Evolutionary conservation across 1,284 basidiomycete genomes (phyloP).

Genomic region (Cutaneotrichosporon mucoides): DNA sequence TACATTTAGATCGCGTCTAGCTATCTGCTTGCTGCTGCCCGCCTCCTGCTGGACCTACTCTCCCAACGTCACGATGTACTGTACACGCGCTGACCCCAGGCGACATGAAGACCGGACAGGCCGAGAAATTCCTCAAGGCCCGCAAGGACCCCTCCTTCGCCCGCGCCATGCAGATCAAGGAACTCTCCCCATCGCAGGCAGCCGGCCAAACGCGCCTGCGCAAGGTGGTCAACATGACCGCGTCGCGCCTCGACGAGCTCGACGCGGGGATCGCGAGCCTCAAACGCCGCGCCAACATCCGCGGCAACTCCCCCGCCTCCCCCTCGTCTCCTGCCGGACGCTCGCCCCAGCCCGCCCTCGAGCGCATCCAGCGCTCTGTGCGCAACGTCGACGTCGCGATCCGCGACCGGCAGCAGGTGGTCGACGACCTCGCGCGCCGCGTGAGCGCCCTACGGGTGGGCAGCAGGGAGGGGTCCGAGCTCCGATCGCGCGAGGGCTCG

Average conservation of each 20-base stretch:
- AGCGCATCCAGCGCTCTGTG: constrained; percentile 51
- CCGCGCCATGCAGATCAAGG: constrained; percentile 50
- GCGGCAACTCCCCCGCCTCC: neutral
- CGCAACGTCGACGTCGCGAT: constrained; percentile 52
- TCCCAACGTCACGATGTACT: no score
- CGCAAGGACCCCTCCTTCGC: constrained; percentile 52
- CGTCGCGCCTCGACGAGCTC: constrained; percentile 48
- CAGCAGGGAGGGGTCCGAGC: neutral
- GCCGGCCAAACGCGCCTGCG: constrained; percentile 52
- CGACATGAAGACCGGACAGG: constrained; percentile 51
- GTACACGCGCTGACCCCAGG: constrained; percentile 29
- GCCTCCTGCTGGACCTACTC: no score
- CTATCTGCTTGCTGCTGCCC: no score
- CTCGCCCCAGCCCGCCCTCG: constrained; percentile 39
- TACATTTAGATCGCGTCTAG: no score
- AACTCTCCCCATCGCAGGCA: constrained; percentile 54
- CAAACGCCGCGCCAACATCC: constrained; percentile 34
- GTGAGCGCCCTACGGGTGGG: constrained; percentile 41
- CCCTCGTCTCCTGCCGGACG: neutral
- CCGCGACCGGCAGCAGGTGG: constrained; percentile 44
- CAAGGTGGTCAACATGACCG: constrained; percentile 46
- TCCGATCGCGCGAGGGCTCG: constrained; percentile 6
- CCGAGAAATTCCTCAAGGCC: constrained; percentile 52
- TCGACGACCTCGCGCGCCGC: constrained; percentile 51
- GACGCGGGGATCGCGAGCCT: constrained; percentile 31